Base-by-base conservation (phyloP, 2,329 filamentous ascomycete species). In the Tetracladium maxilliforme region DNA sequence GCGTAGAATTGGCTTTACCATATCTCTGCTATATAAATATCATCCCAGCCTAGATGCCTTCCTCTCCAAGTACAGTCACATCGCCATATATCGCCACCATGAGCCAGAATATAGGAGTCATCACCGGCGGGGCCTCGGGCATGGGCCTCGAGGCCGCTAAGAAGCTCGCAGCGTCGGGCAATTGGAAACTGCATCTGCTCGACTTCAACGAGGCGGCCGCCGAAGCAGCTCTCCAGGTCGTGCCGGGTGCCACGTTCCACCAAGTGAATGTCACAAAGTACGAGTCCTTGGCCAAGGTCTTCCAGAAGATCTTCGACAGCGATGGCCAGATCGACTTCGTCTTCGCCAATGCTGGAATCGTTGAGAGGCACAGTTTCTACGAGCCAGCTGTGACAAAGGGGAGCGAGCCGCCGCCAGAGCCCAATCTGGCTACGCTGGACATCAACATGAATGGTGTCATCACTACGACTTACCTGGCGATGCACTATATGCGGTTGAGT, bases 401-500 rank as follows among this genome's bases (percentile, higher is more conserved):
- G 12, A 15, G 13, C 14, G 26, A 18, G 9, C 36, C 36, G 10
- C 40, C 38, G 10, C 35, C 40, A 4, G 34, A 38, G 29, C 43
- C 40, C 3, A 38, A 40, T 16, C 37, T 38, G 25, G 27, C 38
- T n/a, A 39, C 29, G 14, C 32, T 49, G 22, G 40, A 47, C 24
- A 35, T 48, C 26, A 43, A 52, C 30, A 32, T 52, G 10, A 53
- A 51, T 19, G 43, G 46, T 0, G 47, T 51, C 5, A 33, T 52
- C 6, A 46, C 44, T 13, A 51, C 51, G 10, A 42, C 40, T 6
- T 51, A 55, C 29, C 46, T 56, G 4, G 53, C 53, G 4, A 36
- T 48, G 22, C 50, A 57, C 32, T 57, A 56, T 32, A 55, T 58
- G 33, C 39, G 45, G 14, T 28, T 39, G 10, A 42, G 34, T 17